These are phyloP conservation scores for Aspergillus cavernicola DNA, from an alignment of 495 filamentous ascomycete species.

Conservation along the genomic window DNA sequence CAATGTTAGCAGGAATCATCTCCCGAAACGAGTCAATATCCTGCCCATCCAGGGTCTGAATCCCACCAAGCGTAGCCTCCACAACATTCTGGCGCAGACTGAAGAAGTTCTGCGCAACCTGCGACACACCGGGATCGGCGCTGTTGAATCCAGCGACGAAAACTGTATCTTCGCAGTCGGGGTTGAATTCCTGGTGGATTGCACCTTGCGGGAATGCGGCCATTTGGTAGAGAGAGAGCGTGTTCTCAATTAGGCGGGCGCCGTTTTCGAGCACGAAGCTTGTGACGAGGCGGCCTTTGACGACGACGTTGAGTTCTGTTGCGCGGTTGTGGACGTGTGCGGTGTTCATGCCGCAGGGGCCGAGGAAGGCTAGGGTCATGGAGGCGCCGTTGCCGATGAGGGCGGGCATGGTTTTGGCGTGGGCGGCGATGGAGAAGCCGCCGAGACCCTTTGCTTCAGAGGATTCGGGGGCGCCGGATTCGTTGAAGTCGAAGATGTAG, in stretches of 20 bases:
- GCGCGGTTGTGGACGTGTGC: conserved; percentile 11
- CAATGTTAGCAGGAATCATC: conserved; percentile 8
- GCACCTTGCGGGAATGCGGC: conserved; percentile 4
- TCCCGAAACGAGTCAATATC: conserved; percentile 7
- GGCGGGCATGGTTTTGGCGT: conserved; percentile 5
- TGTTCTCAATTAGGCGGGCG: not conserved
- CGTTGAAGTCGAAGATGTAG: conserved; percentile 14
- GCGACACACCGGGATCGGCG: conserved; percentile 4
- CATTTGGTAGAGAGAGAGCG: conserved; percentile 5
- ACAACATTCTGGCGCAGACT: conserved; percentile 4
- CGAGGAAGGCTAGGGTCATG: conserved; percentile 10
- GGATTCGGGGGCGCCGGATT: not conserved
- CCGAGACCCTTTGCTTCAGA: not conserved
- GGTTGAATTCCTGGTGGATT: conserved; percentile 13
- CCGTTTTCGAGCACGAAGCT: conserved; percentile 10
- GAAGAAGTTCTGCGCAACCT: conserved; percentile 12
- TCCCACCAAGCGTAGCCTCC: conserved; percentile 4
- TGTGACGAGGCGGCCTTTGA: conserved; percentile 7
- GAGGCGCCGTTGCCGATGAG: conserved; percentile 7
- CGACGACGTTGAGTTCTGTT: conserved; percentile 11
- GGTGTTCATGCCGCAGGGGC: conserved; percentile 12
- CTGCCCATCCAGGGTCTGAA: conserved; percentile 7
- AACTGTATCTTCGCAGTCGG: conserved; percentile 7
- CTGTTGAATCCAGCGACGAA: conserved; percentile 7
- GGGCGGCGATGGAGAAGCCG: not conserved